Evolutionary conservation across 208 protist species (phyloP).

Genomic region (Angomonas ambiguus): DNA sequence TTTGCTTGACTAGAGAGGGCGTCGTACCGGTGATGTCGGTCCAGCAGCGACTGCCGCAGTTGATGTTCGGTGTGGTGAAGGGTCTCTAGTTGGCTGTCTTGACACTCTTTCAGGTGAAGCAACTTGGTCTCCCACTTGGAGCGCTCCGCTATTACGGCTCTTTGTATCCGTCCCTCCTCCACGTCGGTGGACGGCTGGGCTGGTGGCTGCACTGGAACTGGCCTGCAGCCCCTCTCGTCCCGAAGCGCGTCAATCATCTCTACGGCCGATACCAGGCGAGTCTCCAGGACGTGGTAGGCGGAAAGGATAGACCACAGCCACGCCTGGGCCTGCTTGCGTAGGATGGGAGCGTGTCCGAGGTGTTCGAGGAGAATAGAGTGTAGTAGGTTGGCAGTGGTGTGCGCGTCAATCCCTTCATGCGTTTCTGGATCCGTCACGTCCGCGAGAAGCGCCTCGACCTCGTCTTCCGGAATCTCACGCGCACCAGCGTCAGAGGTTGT

Average conservation of each 20-base stretch:
- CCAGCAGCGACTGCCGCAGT: conserved; percentile 19
- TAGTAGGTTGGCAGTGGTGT: conserved; percentile 46
- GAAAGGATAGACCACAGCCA: conserved; percentile 68
- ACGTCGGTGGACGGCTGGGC: neutral
- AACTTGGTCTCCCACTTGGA: conserved; percentile 1
- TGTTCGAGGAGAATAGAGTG: conserved; percentile 58
- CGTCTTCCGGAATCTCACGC: no score
- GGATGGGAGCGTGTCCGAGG: conserved; percentile 27
- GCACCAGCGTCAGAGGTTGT: neutral
- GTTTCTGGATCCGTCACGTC: conserved; percentile 50
- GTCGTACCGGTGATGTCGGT: conserved; percentile 7
- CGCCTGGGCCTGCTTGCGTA: conserved; percentile 44
- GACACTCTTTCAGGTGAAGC: neutral
- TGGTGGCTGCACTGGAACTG: neutral
- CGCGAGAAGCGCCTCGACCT: conserved; percentile 30
- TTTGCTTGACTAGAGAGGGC: conserved; percentile 19
- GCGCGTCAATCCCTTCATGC: conserved; percentile 43
- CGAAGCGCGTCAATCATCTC: conserved; percentile 26
- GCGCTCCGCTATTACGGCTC: no score
- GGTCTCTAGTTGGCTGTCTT: conserved; percentile 24
- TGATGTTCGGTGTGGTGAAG: conserved; percentile 41
- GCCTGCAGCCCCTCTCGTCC: neutral
- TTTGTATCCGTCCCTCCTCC: no score
- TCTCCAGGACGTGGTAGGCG: conserved; percentile 64
- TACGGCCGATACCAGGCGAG: conserved; percentile 49